Evolutionary conservation across 192 early-diverging fungal species (phyloP).

Genomic region (Linnemannia hyalina): DNA sequence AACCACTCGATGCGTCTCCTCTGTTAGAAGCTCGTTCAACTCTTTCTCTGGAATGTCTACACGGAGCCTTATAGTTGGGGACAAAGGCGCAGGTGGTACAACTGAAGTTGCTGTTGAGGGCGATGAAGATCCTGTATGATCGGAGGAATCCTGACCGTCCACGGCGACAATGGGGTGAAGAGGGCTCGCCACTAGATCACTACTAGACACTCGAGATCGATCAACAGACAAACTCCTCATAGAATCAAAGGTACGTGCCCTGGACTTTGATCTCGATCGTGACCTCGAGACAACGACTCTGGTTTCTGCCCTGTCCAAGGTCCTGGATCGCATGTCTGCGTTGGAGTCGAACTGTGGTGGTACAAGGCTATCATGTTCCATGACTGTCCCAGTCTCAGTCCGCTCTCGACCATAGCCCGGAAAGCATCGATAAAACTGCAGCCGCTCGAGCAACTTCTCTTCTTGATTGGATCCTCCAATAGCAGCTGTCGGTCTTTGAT

Average conservation of each 20-base stretch:
- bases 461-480: neutral
- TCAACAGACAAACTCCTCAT: neutral
- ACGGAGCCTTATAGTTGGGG: neutral
- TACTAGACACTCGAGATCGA: neutral
- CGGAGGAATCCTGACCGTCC: neutral
- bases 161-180: neutral
- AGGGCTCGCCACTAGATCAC: neutral
- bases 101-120: neutral
- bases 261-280: constrained; percentile 3
- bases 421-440: constrained; percentile 50
- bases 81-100: neutral
- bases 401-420: constrained; percentile 42
- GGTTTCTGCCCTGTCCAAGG: neutral
- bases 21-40: constrained; percentile 24
- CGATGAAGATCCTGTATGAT: neutral
- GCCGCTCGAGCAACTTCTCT: constrained; percentile 16
- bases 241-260: neutral
- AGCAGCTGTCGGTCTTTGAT: neutral
- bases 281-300: constrained; percentile 9
- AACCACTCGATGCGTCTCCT: constrained; percentile 43
- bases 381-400: neutral
- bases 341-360: neutral
- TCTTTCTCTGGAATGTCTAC: constrained; percentile 40
- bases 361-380: neutral
- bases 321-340: constrained; percentile 2